Base-by-base conservation (phyloP, 768 basidiomycete species). In the Russula vinacea region DNA sequence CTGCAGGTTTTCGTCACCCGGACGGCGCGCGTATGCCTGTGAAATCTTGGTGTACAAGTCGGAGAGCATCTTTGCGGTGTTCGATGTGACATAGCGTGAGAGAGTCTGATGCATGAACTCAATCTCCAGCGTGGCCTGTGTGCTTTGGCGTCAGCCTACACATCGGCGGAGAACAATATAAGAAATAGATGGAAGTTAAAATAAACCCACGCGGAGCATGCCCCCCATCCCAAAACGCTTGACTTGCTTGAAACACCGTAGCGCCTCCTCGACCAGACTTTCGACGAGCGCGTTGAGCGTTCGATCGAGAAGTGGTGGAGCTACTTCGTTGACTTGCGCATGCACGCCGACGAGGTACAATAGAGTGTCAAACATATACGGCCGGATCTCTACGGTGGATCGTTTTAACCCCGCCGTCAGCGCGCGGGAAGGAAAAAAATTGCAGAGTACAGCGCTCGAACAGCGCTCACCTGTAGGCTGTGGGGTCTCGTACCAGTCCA, bases 101-200 rank as follows among this genome's bases (percentile, higher is more conserved):
- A 99, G 79, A 7, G 92, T 94, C 77, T 98, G 97, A 75, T 99
- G 96, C 81, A 98, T 87, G 78, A 98, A 98, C 77, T 98, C 97
- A 69, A 98, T 97, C 75, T 98, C 96, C 32, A 99, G 86, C 5
- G 97, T 98, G 16, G 97, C 97, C 94, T 98, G 73, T 11, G 45
- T 22, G 44, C 2, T 16, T 44, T 35, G 8, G 37, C 11, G 22
- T 62, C 60, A 55, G 24, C 17, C 19, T 24, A 49, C 50, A 29
- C 16, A 32, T 26, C 53, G 44, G 47, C 24, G 13, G n/a, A 54
- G 14, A 19, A 54, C 1, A 14, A 49, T n/a, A 40, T 35, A 59
- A 32, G 29, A 62, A 53, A 42, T 19, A 19, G 42, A 16, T 54
- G 29, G 29, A 51, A 14, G n/a, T n/a, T 47, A 39, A 33, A 52